Base-by-base conservation (phyloP, 768 basidiomycete genomes). In the Suillus occidentalis region DNA sequence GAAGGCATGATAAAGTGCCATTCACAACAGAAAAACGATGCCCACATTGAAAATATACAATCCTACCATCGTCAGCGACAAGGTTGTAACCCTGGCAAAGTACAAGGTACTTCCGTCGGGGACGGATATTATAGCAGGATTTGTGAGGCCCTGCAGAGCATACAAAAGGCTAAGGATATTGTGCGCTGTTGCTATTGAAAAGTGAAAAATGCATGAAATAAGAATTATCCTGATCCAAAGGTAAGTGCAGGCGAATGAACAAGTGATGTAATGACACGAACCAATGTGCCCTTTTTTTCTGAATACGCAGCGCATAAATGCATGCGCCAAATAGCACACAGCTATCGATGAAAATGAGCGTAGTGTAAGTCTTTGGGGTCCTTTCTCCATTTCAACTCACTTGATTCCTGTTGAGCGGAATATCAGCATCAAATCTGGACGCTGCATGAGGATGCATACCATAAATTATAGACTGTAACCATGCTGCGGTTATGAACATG, bases 311-410 rank as follows among this genome's bases (percentile, higher is more conserved):
- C 18, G 42, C 42, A 42, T 63, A 60, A 0, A 63, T 39, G 40
- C 59, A 63, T 16, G n/a, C 52, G 36, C 63, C 63, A 60, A 63
- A 63, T n/a, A 63, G 59, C 25, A 63, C 42, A 20, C 58, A 63
- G 31, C 63, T 63, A 25, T 16, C 8, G 22, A 28, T 34, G 20
- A n/a, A 61, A 28, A 61, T 34, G 37, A 58, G 34, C 31, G 9
- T n/a, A 16, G 25, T 50, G 63, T 61, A 16, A 39, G 34, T 16
- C 6, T 60, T 50, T 16, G 2, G 3, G 14, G 7, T 12, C n/a
- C 25, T 39, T 58, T 18, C 25, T 7, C 16, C 20, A 13, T 22
- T 36, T 36, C 10, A n/a, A 39, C 62, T 63, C 42, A 63, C 63
- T 63, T 63, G 25, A 63, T 9, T 63, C 63, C 63, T 63, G 36